Percentiles rank a stretch among this genome's conserved stretches.
Evolutionary conservation across 2,329 filamentous ascomycete genomes (phyloP).

Genomic region (Sarocladium brachiariae): DNA sequence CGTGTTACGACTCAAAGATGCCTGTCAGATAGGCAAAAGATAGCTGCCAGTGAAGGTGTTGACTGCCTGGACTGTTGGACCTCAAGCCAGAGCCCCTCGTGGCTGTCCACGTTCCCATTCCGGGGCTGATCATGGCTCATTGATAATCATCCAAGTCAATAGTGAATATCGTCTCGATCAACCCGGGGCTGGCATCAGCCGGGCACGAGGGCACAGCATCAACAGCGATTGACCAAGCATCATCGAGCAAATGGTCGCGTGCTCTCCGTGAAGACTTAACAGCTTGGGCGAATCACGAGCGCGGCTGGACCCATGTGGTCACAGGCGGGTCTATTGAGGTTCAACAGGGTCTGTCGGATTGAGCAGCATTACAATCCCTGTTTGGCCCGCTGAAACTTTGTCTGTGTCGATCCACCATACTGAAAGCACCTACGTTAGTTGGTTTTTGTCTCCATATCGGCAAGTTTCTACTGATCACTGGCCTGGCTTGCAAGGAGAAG

Average conservation of each 20-base stretch:
- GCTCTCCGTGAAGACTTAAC: slow-evolving; percentile 21
- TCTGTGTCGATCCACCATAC: neutral
- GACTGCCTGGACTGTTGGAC: neutral
- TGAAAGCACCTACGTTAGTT: neutral
- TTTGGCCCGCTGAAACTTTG: neutral
- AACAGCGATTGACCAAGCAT: slow-evolving; percentile 32
- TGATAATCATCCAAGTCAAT: neutral
- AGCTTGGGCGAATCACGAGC: slow-evolving; percentile 25
- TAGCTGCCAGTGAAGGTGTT: neutral
- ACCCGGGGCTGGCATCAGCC: neutral
- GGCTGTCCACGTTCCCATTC: slow-evolving; percentile 8
- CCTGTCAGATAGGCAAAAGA: neutral
- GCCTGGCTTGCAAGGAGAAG: neutral
- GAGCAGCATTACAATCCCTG: neutral
- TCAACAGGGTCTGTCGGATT: neutral
- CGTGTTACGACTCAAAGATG: neutral
- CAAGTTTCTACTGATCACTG: neutral
- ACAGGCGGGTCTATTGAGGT: slow-evolving; percentile 1
- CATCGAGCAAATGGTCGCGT: slow-evolving; percentile 37
- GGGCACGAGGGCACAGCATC: slow-evolving; percentile 7
- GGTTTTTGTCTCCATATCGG: neutral
- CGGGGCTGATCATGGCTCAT: slow-evolving; percentile 1
- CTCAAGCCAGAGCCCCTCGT: neutral
- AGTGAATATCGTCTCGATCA: neutral
- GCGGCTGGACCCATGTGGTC: slow-evolving; percentile 27